Evolutionary conservation across 495 filamentous ascomycete genomes (phyloP).

Genomic region (Apodospora peruviana): DNA sequence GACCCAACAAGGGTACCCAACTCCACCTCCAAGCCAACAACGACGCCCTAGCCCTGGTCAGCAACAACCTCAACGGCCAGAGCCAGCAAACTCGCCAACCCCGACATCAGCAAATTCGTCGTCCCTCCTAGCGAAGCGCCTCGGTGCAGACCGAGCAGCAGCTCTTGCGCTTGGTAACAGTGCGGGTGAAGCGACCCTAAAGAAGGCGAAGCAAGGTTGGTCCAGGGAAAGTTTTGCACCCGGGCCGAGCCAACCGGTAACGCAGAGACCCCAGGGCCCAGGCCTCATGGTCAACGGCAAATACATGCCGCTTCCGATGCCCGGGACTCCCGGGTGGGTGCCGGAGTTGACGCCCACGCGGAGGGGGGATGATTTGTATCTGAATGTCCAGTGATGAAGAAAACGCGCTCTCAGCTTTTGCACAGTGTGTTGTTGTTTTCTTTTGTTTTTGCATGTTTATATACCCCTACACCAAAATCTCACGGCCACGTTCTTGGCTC

Average conservation of each 20-base stretch:
- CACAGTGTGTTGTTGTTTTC: neutral
- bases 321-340: conserved; percentile 45
- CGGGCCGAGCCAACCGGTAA: neutral
- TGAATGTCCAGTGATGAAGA: conserved; percentile 31
- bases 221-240: conserved; percentile 7
- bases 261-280: neutral
- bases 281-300: too few relatives aligned
- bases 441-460: neutral
- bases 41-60: too few relatives aligned
- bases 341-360: conserved; percentile 44
- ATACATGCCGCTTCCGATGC: conserved; percentile 22
- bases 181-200: conserved; percentile 11
- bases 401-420: neutral
- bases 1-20: neutral
- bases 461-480: too few relatives aligned
- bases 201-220: conserved; percentile 17
- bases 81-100: neutral
- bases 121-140: conserved; percentile 43
- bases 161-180: conserved; percentile 28
- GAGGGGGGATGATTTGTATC: conserved; percentile 38
- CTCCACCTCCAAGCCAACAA: neutral
- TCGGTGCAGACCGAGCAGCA: conserved; percentile 41
- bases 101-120: conserved; percentile 12
- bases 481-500: too few relatives aligned
- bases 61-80: conserved; percentile 5